phyloP scores from a whole-genome alignment of 2,329 filamentous ascomycete species.

The Aspergillus fructus region DNA sequence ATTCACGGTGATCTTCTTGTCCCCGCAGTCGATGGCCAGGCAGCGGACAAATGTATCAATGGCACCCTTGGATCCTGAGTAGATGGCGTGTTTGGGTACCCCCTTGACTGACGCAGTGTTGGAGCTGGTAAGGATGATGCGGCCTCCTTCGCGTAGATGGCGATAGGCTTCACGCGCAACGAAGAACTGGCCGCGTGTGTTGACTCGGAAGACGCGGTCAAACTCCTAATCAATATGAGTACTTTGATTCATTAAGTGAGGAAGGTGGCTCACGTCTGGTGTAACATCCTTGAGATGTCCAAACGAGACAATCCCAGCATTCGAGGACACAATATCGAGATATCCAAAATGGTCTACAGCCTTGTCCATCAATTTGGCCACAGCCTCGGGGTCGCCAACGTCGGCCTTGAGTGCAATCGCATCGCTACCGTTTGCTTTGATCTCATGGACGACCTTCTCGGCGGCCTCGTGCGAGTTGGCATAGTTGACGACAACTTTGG shows the following conservation, averaged over 20 bases:
- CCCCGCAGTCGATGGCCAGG: constrained; percentile 69
- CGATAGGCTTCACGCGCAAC: constrained; percentile 66
- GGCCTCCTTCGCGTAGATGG: constrained; percentile 66
- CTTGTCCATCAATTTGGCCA: constrained; percentile 59
- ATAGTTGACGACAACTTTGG: constrained; percentile 43
- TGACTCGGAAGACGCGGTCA: constrained; percentile 60
- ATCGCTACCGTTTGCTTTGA: constrained; percentile 64
- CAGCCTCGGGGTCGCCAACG: constrained; percentile 63
- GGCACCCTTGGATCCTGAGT: constrained; percentile 73
- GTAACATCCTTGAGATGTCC: constrained; percentile 29
- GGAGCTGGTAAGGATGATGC: constrained; percentile 72
- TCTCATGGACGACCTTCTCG: constrained; percentile 64
- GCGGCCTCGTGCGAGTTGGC: constrained; percentile 64
- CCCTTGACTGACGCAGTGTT: constrained; percentile 57
- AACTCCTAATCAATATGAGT: constrained; percentile 23
- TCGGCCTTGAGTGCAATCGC: constrained; percentile 67
- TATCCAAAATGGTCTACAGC: constrained; percentile 64
- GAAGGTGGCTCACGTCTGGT: not conserved
- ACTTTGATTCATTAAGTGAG: not conserved
- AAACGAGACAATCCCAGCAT: constrained; percentile 39
- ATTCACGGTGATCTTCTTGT: constrained; percentile 68
- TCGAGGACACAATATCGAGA: constrained; percentile 63
- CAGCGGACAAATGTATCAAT: constrained; percentile 75
- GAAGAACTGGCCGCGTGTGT: constrained; percentile 65
- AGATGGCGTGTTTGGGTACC: constrained; percentile 68